Conservation (phyloP, 1,284 basidiomycete species). For the Pisolithus thermaeus region DNA sequence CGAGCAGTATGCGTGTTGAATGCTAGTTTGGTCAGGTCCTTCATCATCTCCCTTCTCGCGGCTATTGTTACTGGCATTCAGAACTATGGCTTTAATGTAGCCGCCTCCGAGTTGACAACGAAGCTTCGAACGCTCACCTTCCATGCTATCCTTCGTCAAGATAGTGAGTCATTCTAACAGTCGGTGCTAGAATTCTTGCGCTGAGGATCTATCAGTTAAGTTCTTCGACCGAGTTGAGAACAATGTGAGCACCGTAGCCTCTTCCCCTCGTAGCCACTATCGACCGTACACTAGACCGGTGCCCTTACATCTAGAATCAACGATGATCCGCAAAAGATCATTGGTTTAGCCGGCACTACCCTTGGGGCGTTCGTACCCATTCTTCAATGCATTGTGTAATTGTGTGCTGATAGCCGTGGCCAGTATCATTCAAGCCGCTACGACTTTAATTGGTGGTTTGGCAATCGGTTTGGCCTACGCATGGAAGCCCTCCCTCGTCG, state of each 20-base stretch:
- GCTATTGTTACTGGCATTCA: constrained; percentile 57
- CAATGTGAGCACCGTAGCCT: constrained; percentile 39
- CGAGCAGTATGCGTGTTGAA: constrained; percentile 2
- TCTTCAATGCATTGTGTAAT: neutral
- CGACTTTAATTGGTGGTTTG: constrained; percentile 75
- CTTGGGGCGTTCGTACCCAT: constrained; percentile 57
- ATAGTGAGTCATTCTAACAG: no score
- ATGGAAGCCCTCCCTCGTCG: constrained; percentile 77
- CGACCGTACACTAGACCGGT: constrained; percentile 51
- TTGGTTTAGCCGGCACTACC: constrained; percentile 86
- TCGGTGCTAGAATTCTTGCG: neutral
- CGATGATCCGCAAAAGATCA: constrained; percentile 90
- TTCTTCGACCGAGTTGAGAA: constrained; percentile 87
- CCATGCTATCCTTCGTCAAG: constrained; percentile 60
- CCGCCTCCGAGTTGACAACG: constrained; percentile 63
- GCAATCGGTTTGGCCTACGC: constrained; percentile 76
- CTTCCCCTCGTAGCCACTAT: neutral
- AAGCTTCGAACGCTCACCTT: constrained; percentile 69
- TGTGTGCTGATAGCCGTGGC: neutral
- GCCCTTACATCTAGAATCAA: constrained; percentile 76
- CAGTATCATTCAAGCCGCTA: constrained; percentile 73
- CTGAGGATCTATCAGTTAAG: constrained; percentile 44
- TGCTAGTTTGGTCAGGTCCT: constrained; percentile 50
- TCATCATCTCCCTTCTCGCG: constrained; percentile 78
- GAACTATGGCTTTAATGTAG: constrained; percentile 60